Conservation (phyloP, 441 rosid genomes). For the Eruca vesicaria region DNA sequence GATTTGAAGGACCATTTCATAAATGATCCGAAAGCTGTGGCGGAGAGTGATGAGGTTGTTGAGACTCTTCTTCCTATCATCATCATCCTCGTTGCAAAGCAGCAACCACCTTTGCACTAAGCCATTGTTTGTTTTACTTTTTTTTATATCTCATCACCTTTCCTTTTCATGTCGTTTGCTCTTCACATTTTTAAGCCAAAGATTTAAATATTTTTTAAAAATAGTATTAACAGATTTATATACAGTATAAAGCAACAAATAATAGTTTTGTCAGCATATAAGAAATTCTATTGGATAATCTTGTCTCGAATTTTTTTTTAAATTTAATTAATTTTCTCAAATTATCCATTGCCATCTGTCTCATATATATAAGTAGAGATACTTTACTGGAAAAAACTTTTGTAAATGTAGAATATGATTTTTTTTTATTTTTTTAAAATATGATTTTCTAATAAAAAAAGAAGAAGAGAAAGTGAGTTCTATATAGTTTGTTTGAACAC, state of each 20-base stretch:
- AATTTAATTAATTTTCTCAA: not conserved
- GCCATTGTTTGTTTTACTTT: conserved; percentile 1
- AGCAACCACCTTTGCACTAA: not conserved
- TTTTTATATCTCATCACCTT: not conserved
- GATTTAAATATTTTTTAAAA: not conserved
- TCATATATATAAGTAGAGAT: not conserved
- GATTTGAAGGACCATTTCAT: conserved; percentile 51
- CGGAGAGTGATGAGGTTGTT: conserved; percentile 35
- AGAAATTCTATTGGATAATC: not conserved
- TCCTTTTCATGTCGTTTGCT: not conserved
- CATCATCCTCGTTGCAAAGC: not conserved
- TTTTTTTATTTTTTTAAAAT: too few relatives aligned
- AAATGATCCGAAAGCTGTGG: conserved; percentile 44
- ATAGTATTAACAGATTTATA: not conserved
- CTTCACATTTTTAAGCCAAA: not conserved
- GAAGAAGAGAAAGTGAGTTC: not conserved
- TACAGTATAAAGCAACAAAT: not conserved
- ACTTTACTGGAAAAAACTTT: not conserved
- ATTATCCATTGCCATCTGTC: not conserved
- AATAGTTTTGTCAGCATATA: not conserved
- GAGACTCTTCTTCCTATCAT: conserved; percentile 40
- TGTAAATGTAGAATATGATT: not conserved
- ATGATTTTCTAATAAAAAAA: not conserved
- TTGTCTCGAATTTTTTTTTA: not conserved
- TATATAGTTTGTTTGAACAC: not conserved